Base-by-base conservation (phyloP, 2,329 filamentous ascomycete species). In the Lachnum nothofagi region DNA sequence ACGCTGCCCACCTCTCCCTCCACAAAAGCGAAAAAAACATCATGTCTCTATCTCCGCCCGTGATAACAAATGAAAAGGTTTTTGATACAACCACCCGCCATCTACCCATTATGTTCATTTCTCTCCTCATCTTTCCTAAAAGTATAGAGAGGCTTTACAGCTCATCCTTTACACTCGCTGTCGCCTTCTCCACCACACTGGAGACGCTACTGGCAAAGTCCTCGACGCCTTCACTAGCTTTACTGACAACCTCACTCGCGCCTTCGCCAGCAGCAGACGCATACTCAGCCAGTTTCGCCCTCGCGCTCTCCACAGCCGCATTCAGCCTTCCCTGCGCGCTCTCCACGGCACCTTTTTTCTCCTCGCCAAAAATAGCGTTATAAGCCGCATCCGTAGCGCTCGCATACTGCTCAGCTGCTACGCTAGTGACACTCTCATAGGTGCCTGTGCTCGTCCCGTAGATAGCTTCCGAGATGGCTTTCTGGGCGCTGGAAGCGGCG, bases 381-480 rank as follows among this genome's bases (percentile, higher is more conserved):
- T 44, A 54, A 17, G 53, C 53, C 5, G 46, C 48, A 14, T 51
- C 52, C 6, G 58, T 59, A 20, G 56, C 59, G 12, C 50, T 52
- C 16, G 52, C 46, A n/a, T 53, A 55, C n/a, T 27, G 46, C 10
- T 55, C 52, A 7, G 40, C 54, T 4, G 41, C 51, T 20, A 55
- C 57, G 35, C 25, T 49, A 8, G 60, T 70, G 3, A 70, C 73
- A 23, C 67, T 69, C 31, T 74, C 74, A 29, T 70, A 64, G 5
- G 67, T 70, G 2, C 70, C 69, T 1, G 76, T 77, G 1, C 74
- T 68, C 1, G 74, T 74, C 17, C 79, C 78, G 56, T 79, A 83
- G 45, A 84, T 70, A 3, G 79, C 78, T 43, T 70, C 69, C 12
- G 71, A 77, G 48, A 82, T 76, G 2, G 75, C 79, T 20, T 68